phyloP scores from a whole-genome alignment of 2,329 filamentous ascomycete species.

The Cadophora luteo-olivacea region DNA sequence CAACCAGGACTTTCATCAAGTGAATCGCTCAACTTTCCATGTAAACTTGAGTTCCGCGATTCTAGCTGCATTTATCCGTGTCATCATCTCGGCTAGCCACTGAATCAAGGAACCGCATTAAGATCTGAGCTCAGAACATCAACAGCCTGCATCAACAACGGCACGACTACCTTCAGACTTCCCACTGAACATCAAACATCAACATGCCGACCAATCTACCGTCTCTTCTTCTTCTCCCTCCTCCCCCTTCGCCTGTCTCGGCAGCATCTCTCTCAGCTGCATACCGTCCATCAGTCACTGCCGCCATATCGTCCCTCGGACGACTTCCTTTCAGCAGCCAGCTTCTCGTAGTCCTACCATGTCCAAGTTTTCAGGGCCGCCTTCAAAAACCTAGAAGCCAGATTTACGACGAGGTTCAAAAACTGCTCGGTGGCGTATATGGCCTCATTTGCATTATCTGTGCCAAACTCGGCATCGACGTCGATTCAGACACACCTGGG shows the following conservation, averaged over 20 bases:
- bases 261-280: constrained; percentile 60
- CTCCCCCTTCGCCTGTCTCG: constrained; percentile 63
- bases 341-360: constrained; percentile 60
- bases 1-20: background rate
- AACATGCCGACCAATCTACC: constrained; percentile 43
- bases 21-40: background rate
- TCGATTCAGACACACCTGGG: constrained; percentile 69
- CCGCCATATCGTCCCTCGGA: constrained; percentile 58
- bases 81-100: constrained; percentile 1
- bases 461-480: constrained; percentile 58
- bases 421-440: constrained; percentile 79
- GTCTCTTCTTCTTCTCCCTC: constrained; percentile 68
- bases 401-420: constrained; percentile 72
- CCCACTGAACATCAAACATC: background rate
- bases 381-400: constrained; percentile 57
- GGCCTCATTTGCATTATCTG: constrained; percentile 77
- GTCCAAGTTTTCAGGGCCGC: constrained; percentile 59
- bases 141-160: background rate
- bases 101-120: background rate
- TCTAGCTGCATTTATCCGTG: background rate
- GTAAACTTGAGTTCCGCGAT: background rate
- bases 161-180: background rate
- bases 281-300: constrained; percentile 64
- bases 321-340: constrained; percentile 43
- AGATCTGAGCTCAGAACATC: background rate